Evolutionary conservation across 495 filamentous ascomycete genomes (phyloP).

Genomic region (Elasticomyces elasticus): DNA sequence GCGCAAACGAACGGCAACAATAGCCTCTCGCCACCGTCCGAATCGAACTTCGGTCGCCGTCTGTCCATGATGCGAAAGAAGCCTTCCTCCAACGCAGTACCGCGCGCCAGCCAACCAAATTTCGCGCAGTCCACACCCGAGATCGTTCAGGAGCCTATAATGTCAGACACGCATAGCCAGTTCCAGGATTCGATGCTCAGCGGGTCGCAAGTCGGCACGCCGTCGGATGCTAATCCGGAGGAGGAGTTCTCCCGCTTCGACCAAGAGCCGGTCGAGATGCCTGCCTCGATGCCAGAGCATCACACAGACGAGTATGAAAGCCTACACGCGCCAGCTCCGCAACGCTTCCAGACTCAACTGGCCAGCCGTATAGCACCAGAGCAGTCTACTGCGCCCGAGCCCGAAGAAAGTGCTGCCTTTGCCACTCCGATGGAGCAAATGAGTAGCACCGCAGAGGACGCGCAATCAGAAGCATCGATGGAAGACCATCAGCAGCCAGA

Average conservation of each 20-base stretch:
- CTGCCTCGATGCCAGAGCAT: conserved; percentile 38
- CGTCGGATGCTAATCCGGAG: conserved; percentile 50
- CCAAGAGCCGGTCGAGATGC: conserved; percentile 86
- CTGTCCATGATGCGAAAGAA: conserved; percentile 25
- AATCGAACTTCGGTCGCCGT: conserved; percentile 16
- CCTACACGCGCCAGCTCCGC: conserved; percentile 12
- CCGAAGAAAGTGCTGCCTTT: not conserved
- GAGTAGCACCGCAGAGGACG: conserved; percentile 1
- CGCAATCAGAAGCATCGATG: conserved; percentile 18
- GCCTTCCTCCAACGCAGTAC: conserved; percentile 3
- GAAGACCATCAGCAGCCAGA: conserved; percentile 25
- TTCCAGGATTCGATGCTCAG: conserved; percentile 40
- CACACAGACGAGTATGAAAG: conserved; percentile 3
- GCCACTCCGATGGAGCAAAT: conserved; percentile 11
- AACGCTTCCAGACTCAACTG: conserved; percentile 13
- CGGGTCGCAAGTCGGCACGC: conserved; percentile 50
- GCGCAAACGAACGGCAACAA: conserved; percentile 1
- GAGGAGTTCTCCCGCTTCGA: conserved; percentile 75
- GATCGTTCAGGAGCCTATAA: not conserved
- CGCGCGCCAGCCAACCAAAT: conserved; percentile 7
- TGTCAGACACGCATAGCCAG: conserved; percentile 38
- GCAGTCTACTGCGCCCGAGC: not conserved
- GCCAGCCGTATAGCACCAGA: conserved; percentile 10
- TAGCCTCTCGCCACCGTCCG: conserved; percentile 18
- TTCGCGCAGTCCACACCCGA: conserved; percentile 16